These are phyloP conservation scores for Candida qinlingensis DNA, from an alignment of 805 yeast genomes.

Conservation along the genomic window DNA sequence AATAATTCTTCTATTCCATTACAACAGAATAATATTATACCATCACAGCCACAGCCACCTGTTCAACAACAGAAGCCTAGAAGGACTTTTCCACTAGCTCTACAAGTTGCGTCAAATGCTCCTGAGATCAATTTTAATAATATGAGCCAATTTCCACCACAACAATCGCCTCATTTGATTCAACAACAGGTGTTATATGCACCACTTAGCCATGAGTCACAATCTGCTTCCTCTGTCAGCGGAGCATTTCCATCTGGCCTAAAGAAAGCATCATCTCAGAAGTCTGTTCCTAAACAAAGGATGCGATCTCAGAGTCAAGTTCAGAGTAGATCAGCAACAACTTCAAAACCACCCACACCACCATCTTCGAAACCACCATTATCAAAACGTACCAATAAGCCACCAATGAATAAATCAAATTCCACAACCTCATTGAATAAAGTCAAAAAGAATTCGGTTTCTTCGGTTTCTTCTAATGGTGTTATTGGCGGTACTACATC, in stretches of 20 bases:
- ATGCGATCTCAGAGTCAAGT: background rate
- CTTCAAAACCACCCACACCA: constrained; percentile 2
- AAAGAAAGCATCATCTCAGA: background rate
- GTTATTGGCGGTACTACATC: constrained; percentile 1
- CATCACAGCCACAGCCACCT: constrained; percentile 8
- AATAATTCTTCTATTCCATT: background rate
- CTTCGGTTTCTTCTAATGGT: constrained; percentile 6
- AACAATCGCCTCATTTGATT: background rate
- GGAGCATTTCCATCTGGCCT: background rate
- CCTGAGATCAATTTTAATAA: background rate
- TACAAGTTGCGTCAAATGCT: background rate
- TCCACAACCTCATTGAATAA: constrained; percentile 21
- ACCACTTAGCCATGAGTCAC: background rate
- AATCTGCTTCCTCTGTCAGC: background rate
- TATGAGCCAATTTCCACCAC: background rate
- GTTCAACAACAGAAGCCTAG: background rate
- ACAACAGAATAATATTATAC: background rate
- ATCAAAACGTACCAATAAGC: constrained; percentile 7
- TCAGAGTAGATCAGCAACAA: background rate
- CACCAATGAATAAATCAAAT: constrained; percentile 15
- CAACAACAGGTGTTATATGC: background rate
- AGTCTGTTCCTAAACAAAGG: background rate
- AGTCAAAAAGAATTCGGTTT: constrained; percentile 16
- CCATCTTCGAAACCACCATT: constrained; percentile 4
- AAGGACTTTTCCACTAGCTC: background rate